Conservation (phyloP, 2,329 filamentous ascomycete species). For the Penicillium sp. region DNA sequence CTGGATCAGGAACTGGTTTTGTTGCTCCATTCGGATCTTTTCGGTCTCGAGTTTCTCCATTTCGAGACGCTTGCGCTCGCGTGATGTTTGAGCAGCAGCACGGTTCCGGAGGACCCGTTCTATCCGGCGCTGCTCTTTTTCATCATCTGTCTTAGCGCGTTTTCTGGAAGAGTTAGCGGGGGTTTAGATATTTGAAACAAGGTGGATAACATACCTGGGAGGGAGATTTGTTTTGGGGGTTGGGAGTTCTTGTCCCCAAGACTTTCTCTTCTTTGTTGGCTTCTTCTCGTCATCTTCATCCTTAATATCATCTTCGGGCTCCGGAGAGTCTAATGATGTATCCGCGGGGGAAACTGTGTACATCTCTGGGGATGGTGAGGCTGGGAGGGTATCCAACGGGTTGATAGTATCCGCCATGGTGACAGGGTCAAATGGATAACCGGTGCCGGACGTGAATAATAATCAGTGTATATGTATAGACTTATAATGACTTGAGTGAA, state of each 20-base stretch:
- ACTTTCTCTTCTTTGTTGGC: slow-evolving; percentile 89
- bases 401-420: slow-evolving; percentile 38
- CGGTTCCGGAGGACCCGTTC: slow-evolving; percentile 96
- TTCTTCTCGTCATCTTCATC: slow-evolving; percentile 61
- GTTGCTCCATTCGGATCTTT: slow-evolving; percentile 64
- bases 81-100: slow-evolving; percentile 91
- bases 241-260: slow-evolving; percentile 95
- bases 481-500: slow-evolving; percentile 9
- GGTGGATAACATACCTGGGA: slow-evolving; percentile 63
- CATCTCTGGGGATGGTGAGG: slow-evolving; percentile 35
- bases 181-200: neutral
- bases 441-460: slow-evolving; percentile 18
- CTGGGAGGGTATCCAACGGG: slow-evolving; percentile 34
- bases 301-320: slow-evolving; percentile 23
- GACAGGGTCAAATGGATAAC: slow-evolving; percentile 15
- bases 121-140: slow-evolving; percentile 96
- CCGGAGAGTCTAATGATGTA: slow-evolving; percentile 37
- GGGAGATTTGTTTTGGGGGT: slow-evolving; percentile 96
- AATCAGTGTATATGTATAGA: slow-evolving; percentile 5
- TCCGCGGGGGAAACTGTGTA: slow-evolving; percentile 44
- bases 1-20: slow-evolving; percentile 69
- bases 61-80: slow-evolving; percentile 86
- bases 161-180: slow-evolving; percentile 58
- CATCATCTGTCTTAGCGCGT: slow-evolving; percentile 96
- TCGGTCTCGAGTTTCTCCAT: slow-evolving; percentile 77